Base-by-base conservation (phyloP, 1,284 basidiomycete genomes). In the Leucoagaricus sp. region DNA sequence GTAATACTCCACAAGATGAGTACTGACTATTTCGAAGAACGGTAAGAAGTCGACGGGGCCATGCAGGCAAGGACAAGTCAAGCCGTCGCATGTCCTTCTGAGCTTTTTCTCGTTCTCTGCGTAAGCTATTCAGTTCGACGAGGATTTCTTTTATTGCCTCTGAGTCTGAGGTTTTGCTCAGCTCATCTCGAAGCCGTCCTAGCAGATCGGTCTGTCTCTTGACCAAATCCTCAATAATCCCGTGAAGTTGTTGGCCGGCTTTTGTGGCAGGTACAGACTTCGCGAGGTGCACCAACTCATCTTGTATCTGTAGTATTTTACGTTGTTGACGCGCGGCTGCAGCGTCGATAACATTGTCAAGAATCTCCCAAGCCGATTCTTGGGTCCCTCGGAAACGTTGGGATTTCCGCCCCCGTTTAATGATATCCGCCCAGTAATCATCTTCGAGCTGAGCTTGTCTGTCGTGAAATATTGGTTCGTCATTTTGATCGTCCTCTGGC, bases 301-400 rank as follows among this genome's bases (percentile, higher is more conserved):
- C 13, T 46, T 61, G 60, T 8, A 61, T 56, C 21, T 58, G 15
- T 31, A 59, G 60, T 7, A 61, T 56, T 69, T 71, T 34, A 17
- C 28, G 33, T 23, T 21, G 34, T 15, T 44, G 48, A 3, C 26
- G 7, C 3, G 29, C 17, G 2, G 40, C 21, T 33, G 29, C 48
- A n/a, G 46, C 10, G 17, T 13, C 3, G 15, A 53, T 19, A 23
- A 53, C 21, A 4, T 28, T 15, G 26, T 56, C 31, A 21, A 56
- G n/a, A 21, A 50, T 38, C 10, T 19, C 13, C 48, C 54, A 50
- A 17, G 48, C 54, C 2, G 47, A 56, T 19, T 8, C 25, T 38
- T 29, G 48, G 10, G 40, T 50, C n/a, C 49, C 44, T 9, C 23
- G 13, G 19, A 56, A 56, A 21, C 47, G 54, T n/a, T 23, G n/a